Evolutionary conservation across 805 yeast genomes (phyloP).

Genomic region (Danielia reshetovae): DNA sequence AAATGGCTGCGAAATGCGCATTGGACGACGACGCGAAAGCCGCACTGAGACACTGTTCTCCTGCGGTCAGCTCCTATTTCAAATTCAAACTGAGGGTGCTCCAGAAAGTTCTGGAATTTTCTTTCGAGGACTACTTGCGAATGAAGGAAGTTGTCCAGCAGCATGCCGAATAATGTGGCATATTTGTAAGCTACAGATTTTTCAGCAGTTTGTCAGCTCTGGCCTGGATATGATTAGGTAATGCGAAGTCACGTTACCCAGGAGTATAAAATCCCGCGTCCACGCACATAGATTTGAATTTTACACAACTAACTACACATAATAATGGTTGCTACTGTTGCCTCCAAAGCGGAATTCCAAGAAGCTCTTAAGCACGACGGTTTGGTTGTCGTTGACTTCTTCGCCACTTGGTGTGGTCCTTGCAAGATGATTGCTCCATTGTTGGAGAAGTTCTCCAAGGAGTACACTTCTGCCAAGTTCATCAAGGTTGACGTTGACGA

Average conservation of each 20-base stretch:
- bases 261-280: not conserved
- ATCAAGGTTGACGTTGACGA: constrained; percentile 91
- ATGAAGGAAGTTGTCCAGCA: constrained; percentile 1
- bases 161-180: not conserved
- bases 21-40: not conserved
- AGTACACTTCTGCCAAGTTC: constrained; percentile 68
- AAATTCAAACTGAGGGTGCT: not conserved
- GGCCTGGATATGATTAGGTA: constrained; percentile 3
- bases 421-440: constrained; percentile 97
- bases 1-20: not conserved
- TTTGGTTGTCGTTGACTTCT: constrained; percentile 90
- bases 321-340: constrained; percentile 36
- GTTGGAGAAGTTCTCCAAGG: constrained; percentile 72
- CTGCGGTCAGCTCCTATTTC: not conserved
- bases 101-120: not conserved
- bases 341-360: constrained; percentile 54
- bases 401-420: constrained; percentile 98
- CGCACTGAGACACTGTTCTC: not conserved
- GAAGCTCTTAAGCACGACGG: constrained; percentile 59
- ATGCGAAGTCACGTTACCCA: not conserved
- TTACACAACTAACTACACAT: not conserved
- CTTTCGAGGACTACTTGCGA: constrained; percentile 1
- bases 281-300: not conserved
- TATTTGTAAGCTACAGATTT: too few species aligned
- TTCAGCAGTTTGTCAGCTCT: too few species aligned